Evolutionary conservation across 2,329 filamentous ascomycete genomes (phyloP).

Genomic region (Chrysosporium queenslandicum): DNA sequence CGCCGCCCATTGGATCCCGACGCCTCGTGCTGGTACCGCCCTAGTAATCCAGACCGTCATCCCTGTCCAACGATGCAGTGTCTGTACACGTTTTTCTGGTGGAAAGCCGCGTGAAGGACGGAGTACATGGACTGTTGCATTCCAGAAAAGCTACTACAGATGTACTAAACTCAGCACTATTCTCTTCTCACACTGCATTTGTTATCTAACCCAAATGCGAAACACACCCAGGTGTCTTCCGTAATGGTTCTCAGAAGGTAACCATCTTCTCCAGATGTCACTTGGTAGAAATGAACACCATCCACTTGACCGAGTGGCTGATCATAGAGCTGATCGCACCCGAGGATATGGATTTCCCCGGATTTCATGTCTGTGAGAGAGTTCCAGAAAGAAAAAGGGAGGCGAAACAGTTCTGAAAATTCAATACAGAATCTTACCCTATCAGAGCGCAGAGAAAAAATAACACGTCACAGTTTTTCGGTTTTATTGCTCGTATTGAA

Average conservation of each 20-base stretch:
- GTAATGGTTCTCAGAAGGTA: too few relatives aligned
- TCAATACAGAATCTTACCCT: background rate
- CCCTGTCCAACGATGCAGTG: background rate
- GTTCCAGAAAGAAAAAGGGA: background rate
- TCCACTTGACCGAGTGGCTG: too few relatives aligned
- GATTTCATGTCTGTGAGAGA: background rate
- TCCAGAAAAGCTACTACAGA: background rate
- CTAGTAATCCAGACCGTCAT: background rate
- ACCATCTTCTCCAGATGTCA: too few relatives aligned
- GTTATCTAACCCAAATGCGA: background rate
- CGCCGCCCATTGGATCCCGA: slow-evolving; percentile 7
- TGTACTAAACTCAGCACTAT: background rate
- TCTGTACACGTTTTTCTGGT: slow-evolving; percentile 3
- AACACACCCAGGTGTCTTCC: background rate
- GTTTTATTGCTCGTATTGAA: background rate
- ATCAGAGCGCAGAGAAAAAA: background rate
- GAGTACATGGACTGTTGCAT: slow-evolving; percentile 1
- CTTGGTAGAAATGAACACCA: too few relatives aligned
- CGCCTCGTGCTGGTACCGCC: slow-evolving; percentile 1
- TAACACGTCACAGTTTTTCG: background rate
- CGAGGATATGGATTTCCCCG: slow-evolving; percentile 6
- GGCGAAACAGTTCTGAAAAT: background rate
- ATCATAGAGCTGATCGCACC: background rate
- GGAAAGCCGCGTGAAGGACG: background rate
- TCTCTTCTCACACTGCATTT: background rate